Percentiles rank a stretch among this genome's conserved stretches.
Conservation (phyloP, 176 grass and related monocot genomes). For the Areca catechu region DNA sequence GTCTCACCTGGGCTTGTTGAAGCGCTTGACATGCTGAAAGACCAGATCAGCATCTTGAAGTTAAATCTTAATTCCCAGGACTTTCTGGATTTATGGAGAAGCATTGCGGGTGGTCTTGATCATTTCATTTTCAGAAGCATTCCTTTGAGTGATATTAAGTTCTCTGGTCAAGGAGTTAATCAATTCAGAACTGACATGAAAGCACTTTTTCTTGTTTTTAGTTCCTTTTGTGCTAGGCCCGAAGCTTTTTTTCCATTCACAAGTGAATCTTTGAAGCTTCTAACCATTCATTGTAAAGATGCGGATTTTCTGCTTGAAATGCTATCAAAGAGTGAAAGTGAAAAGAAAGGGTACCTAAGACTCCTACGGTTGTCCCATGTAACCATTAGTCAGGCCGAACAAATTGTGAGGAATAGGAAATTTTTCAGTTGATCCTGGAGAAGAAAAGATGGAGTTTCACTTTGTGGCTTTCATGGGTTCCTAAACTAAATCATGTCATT, state of each 20-base stretch:
- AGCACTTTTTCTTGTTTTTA: conserved; percentile 55
- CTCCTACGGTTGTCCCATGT: conserved; percentile 54
- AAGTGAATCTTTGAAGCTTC: conserved; percentile 57
- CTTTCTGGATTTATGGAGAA: conserved; percentile 96
- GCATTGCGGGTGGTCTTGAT: conserved; percentile 74
- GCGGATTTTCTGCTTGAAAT: conserved; percentile 37
- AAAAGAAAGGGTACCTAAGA: conserved; percentile 20
- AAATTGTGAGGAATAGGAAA: conserved; percentile 46
- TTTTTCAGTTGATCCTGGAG: conserved; percentile 9
- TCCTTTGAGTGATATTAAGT: conserved; percentile 35
- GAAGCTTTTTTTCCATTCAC: conserved; percentile 63
- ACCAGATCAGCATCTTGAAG: conserved; percentile 46
- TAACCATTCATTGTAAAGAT: conserved; percentile 44
- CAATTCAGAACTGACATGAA: conserved; percentile 61
- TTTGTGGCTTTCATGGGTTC: too few relatives aligned
- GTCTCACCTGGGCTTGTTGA: conserved; percentile 50
- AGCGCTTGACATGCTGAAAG: conserved; percentile 56
- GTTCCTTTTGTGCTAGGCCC: conserved; percentile 61
- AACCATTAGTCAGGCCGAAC: conserved; percentile 44
- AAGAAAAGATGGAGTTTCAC: neutral
- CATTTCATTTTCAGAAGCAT: conserved; percentile 75
- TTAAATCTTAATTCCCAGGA: conserved; percentile 71
- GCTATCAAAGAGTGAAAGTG: conserved; percentile 27
- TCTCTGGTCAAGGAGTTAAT: conserved; percentile 37
- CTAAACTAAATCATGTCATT: too few relatives aligned